Base-by-base conservation (phyloP, 2,329 filamentous ascomycete genomes). In the Epichloe scottii region DNA sequence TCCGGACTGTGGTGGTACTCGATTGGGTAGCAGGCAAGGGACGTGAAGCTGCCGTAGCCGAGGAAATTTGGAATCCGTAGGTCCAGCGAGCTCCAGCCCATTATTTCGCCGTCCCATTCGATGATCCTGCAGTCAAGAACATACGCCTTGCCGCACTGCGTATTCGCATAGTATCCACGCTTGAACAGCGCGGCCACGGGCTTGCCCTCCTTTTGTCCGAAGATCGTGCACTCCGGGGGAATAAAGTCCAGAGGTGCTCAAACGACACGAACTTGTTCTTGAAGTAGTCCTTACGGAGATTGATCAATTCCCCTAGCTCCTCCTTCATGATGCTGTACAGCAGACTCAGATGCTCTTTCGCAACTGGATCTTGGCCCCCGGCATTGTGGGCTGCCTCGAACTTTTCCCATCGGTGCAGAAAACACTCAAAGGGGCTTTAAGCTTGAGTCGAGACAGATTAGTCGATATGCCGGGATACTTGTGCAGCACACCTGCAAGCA, bases 341-440 rank as follows among this genome's bases (percentile, higher is more conserved):
- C 0, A 80, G 58, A 6, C 66, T 58, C 2, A 78, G 59, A 55
- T 80, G 75, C 33, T 70, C 63, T 44, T 68, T 72, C 2, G 72
- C 73, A 17, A 52, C 34, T 0, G 57, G 57, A 15, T 79, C 74
- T 35, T 69, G 63, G 2, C 66, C 59, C 7, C 69, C 57, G 34
- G 70, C 67, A 10, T 72, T 60, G 42, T 70, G 64, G 23, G 71
- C 69, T 4, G 66, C 60, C 10, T 62, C 57, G 38, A 82, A 70
- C 6, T 67, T 59, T 1, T 71, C 66, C 81, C 82, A 87, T 34
- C 82, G 74, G 63, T 87, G 81, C 40, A 85, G 77, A 46, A 87
- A 78, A 0, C 79, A 77, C 56, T 77, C 68, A 54, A 85, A 86
- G 0, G 79, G 79, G 74, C 75, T 7, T 66, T 62, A 54, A 87